Evolutionary conservation across 2,329 filamentous ascomycete genomes (phyloP).

Genomic region (Epichloe brachyelytri): DNA sequence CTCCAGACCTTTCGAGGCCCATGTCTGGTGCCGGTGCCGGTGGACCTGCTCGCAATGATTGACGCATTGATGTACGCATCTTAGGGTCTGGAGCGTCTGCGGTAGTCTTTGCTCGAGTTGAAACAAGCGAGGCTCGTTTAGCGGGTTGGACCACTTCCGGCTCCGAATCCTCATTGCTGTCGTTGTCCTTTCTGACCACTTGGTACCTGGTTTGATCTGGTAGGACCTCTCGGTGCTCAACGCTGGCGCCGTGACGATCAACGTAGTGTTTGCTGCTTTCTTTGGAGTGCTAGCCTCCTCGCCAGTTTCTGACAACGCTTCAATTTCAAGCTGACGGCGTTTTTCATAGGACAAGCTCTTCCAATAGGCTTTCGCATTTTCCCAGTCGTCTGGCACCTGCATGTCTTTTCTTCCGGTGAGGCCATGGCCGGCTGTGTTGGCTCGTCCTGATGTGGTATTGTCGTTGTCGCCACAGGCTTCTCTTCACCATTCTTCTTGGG

Average conservation of each 20-base stretch:
- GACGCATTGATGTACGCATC: slow-evolving; percentile 37
- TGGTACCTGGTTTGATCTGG: slow-evolving; percentile 25
- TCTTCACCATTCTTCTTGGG: slow-evolving; percentile 12
- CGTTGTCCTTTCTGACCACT: slow-evolving; percentile 13
- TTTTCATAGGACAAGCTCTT: slow-evolving; percentile 49
- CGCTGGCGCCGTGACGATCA: slow-evolving; percentile 7
- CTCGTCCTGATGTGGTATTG: neutral
- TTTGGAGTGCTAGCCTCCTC: slow-evolving; percentile 27
- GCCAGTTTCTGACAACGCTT: slow-evolving; percentile 40
- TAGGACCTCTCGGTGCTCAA: slow-evolving; percentile 19
- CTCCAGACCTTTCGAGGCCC: slow-evolving; percentile 7
- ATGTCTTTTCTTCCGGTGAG: neutral
- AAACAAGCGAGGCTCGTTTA: slow-evolving; percentile 2
- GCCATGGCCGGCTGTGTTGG: neutral
- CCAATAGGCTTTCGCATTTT: slow-evolving; percentile 57
- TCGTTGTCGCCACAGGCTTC: neutral
- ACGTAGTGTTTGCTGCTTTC: slow-evolving; percentile 13
- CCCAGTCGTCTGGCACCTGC: slow-evolving; percentile 41
- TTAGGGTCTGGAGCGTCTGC: slow-evolving; percentile 8
- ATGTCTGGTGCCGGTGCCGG: slow-evolving; percentile 6
- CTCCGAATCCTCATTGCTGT: neutral
- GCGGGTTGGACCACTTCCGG: neutral
- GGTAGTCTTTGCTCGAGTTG: neutral
- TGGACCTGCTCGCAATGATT: slow-evolving; percentile 31
- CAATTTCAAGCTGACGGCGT: slow-evolving; percentile 46